These are phyloP conservation scores for Metschnikowia dekortorum DNA, from an alignment of 805 yeast species.

Conservation along the genomic window DNA sequence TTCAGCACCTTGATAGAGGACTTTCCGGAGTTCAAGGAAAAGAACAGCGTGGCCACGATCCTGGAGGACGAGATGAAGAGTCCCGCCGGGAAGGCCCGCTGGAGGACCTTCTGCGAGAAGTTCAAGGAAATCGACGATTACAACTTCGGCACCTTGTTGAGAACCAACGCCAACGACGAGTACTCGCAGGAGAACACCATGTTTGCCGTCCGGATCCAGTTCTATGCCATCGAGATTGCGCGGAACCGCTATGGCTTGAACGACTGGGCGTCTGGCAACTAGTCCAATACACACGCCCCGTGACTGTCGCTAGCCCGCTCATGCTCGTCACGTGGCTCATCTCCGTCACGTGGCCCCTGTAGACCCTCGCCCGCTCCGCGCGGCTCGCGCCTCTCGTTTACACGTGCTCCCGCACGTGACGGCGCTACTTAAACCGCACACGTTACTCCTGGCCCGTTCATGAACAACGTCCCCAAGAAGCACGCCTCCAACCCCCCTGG, in stretches of 20 bases:
- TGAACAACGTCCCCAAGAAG: conserved; percentile 2
- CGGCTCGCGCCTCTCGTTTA: no score
- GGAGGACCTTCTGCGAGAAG: conserved; percentile 83
- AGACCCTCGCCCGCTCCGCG: no score
- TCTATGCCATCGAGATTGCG: conserved; percentile 89
- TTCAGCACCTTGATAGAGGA: conserved; percentile 53
- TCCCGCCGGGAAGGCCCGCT: conserved; percentile 71
- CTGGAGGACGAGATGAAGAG: conserved; percentile 81
- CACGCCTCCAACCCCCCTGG: not conserved
- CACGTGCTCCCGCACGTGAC: not conserved
- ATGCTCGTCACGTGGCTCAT: no score
- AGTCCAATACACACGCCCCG: not conserved
- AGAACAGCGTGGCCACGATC: conserved; percentile 52
- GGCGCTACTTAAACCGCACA: not conserved
- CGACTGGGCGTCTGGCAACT: conserved; percentile 65
- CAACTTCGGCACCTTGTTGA: conserved; percentile 90
- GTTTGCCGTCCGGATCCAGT: conserved; percentile 89
- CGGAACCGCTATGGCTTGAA: conserved; percentile 88
- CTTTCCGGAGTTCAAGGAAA: conserved; percentile 84
- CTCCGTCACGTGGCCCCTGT: not conserved
- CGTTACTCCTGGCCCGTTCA: not conserved
- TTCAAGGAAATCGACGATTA: conserved; percentile 87
- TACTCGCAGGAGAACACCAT: conserved; percentile 81
- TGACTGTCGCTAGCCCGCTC: not conserved
- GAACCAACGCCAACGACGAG: conserved; percentile 67